phyloP scores from a whole-genome alignment of 306 rosid species.

The Casuarina equisetifolia region DNA sequence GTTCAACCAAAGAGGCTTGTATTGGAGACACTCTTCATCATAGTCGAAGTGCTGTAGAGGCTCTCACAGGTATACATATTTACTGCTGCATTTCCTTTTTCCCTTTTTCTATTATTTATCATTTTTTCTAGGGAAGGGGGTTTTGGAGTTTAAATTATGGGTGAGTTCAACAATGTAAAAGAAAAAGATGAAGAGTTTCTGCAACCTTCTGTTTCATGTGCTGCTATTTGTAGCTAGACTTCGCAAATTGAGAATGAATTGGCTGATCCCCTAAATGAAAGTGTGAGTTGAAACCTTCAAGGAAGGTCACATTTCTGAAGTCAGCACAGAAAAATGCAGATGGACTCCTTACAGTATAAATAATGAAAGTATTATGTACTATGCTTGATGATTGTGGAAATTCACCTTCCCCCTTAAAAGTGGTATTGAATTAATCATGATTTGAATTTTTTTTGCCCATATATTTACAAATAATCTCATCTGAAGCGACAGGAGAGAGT shows the following conservation, averaged over 20 bases:
- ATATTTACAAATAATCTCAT: not conserved
- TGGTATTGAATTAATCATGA: not conserved
- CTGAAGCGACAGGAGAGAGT: not conserved
- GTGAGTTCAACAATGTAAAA: not conserved
- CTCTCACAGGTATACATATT: conserved; percentile 65
- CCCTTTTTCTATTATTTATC: conserved; percentile 3
- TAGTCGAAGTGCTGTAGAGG: conserved; percentile 44
- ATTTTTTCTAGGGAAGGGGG: not conserved
- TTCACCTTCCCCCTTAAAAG: not conserved
- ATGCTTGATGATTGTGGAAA: not conserved
- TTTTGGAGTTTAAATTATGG: too few species aligned
- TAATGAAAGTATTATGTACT: not conserved
- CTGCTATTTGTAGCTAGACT: conserved; percentile 1
- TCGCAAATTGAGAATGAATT: not conserved
- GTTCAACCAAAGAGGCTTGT: conserved; percentile 93
- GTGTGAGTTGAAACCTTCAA: not conserved
- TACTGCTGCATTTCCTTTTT: conserved; percentile 2
- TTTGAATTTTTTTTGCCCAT: not conserved
- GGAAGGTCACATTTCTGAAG: not conserved
- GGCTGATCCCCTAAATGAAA: not conserved
- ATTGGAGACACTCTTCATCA: conserved; percentile 91
- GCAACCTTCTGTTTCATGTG: not conserved
- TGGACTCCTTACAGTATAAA: not conserved
- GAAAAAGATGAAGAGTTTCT: not conserved
- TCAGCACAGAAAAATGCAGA: not conserved